phyloP scores from a whole-genome alignment of 352 stramenopile species.

The Pythium aphanidermatum region DNA sequence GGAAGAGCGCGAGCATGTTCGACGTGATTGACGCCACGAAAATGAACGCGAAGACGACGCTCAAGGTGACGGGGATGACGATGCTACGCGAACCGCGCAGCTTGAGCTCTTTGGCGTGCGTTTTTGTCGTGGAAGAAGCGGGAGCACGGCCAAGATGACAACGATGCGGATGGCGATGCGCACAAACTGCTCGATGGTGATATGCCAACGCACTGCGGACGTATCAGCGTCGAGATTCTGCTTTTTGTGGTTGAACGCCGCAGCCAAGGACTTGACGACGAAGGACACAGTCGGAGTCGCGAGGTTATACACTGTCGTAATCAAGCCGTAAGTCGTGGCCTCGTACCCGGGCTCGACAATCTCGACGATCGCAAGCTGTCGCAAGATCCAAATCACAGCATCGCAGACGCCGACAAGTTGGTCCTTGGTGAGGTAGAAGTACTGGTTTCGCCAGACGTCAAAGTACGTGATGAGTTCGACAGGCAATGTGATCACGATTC shows the following conservation, averaged over 20 bases:
- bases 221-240: slow-evolving; percentile 3
- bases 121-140: slow-evolving; percentile 19
- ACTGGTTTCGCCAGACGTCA: slow-evolving; percentile 7
- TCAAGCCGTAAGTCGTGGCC: slow-evolving; percentile 16
- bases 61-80: background rate
- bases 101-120: slow-evolving; percentile 5
- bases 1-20: slow-evolving; percentile 12
- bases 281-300: slow-evolving; percentile 3
- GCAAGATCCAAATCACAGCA: slow-evolving; percentile 1
- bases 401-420: slow-evolving; percentile 3
- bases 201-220: background rate
- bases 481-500: slow-evolving; percentile 3
- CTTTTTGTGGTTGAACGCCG: background rate
- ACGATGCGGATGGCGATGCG: slow-evolving; percentile 1
- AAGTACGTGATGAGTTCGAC: slow-evolving; percentile 11
- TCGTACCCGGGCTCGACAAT: slow-evolving; percentile 15
- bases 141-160: slow-evolving; percentile 5
- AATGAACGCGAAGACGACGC: slow-evolving; percentile 1
- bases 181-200: slow-evolving; percentile 6
- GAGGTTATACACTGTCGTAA: slow-evolving; percentile 15
- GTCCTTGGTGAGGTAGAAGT: slow-evolving; percentile 6
- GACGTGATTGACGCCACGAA: background rate
- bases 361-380: slow-evolving; percentile 13
- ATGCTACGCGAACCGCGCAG: background rate
- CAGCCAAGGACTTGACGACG: slow-evolving; percentile 1